Percentiles rank a stretch among this genome's conserved stretches.
Evolutionary conservation across 768 basidiomycete genomes (phyloP).

Genomic region (Brasilioporus rufonigricans): DNA sequence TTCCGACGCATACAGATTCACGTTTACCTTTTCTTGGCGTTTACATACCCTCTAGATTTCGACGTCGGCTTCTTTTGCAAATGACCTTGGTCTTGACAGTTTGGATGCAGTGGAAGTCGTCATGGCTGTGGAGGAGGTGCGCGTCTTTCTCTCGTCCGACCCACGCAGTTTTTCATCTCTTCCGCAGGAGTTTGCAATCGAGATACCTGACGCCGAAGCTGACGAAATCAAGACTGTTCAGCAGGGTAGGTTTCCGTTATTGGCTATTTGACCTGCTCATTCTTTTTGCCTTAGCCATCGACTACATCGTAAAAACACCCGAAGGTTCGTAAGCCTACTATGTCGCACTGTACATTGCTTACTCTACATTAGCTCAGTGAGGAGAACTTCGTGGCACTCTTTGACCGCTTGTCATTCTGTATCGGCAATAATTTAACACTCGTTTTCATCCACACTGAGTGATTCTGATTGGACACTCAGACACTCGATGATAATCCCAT

Average conservation of each 20-base stretch:
- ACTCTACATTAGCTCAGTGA: conserved; percentile 45
- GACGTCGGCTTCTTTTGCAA: conserved; percentile 50
- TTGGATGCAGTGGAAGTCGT: conserved; percentile 97
- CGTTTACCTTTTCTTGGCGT: conserved; percentile 30
- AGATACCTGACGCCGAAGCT: conserved; percentile 96
- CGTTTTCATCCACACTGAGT: not conserved
- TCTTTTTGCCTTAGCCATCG: conserved; percentile 61
- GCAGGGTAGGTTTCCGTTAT: conserved; percentile 61
- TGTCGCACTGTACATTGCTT: conserved; percentile 14
- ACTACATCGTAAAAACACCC: conserved; percentile 92
- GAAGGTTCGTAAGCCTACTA: conserved; percentile 55
- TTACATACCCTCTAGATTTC: conserved; percentile 50
- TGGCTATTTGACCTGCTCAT: not conserved
- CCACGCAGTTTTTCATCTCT: not conserved
- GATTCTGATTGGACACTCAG: not conserved
- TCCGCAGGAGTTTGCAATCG: conserved; percentile 88
- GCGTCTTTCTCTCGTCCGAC: conserved; percentile 1
- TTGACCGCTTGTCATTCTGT: conserved; percentile 14
- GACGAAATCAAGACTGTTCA: conserved; percentile 90
- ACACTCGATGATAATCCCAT: not conserved
- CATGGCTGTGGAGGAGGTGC: conserved; percentile 96
- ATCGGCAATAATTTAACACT: conserved; percentile 18
- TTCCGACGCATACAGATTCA: not conserved
- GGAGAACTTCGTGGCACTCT: conserved; percentile 10
- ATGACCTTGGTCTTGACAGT: conserved; percentile 72